These are phyloP conservation scores for Casaregolazyma suthepensis DNA, from an alignment of 1,139 yeast species.

Conservation along the genomic window DNA sequence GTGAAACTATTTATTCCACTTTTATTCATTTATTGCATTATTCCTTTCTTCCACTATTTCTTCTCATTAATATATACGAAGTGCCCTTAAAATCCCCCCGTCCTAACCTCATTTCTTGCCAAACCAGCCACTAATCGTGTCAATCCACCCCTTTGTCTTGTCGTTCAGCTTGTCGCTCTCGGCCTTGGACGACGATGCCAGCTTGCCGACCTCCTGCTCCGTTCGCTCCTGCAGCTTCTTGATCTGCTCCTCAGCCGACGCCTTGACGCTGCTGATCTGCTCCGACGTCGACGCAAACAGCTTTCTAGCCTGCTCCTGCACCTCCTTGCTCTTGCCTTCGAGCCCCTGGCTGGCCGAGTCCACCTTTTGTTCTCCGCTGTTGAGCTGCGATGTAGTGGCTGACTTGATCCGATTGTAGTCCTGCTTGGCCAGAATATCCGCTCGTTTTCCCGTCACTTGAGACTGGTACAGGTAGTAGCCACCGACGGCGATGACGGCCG, in stretches of 20 bases:
- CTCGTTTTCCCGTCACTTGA: slow-evolving; percentile 29
- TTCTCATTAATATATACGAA: not conserved
- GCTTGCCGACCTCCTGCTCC: slow-evolving; percentile 7
- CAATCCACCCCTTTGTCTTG: slow-evolving; percentile 11
- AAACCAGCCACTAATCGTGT: slow-evolving; percentile 12
- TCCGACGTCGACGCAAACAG: slow-evolving; percentile 5
- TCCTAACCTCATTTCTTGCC: not conserved
- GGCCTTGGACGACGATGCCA: slow-evolving; percentile 14
- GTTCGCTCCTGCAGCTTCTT: slow-evolving; percentile 12
- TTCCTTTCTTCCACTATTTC: no score
- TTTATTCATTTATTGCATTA: no score
- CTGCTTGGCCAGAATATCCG: slow-evolving; percentile 24
- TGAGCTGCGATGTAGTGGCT: slow-evolving; percentile 1
- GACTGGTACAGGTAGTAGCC: slow-evolving; percentile 35
- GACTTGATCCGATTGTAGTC: slow-evolving; percentile 15
- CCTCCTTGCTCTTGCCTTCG: slow-evolving; percentile 5
- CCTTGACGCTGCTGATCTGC: slow-evolving; percentile 10
- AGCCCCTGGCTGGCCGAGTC: slow-evolving; percentile 1
- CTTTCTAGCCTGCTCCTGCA: slow-evolving; percentile 4
- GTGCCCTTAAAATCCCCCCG: not conserved
- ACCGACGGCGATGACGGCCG: slow-evolving; percentile 37
- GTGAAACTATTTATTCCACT: no score
- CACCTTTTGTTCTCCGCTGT: not conserved
- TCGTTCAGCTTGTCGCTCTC: slow-evolving; percentile 12
- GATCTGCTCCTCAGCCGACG: slow-evolving; percentile 9